Percentiles rank a stretch among this genome's conserved stretches.
These are phyloP conservation scores for Leccinum huronense DNA, from an alignment of 1,284 basidiomycete species.

Conservation along the genomic window DNA sequence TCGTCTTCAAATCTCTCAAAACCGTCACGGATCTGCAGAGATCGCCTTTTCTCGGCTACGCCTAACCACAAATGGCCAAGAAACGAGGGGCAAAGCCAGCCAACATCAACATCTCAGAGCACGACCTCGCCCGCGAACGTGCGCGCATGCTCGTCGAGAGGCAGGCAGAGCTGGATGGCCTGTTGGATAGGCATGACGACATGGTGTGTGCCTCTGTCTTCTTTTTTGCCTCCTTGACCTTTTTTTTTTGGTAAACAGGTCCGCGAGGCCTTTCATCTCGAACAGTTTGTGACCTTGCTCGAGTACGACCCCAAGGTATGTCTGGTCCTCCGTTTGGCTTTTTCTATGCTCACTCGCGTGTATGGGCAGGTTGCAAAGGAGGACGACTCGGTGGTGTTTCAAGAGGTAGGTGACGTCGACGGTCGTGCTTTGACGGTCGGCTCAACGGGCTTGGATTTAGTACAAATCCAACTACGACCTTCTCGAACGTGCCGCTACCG, in stretches of 20 bases:
- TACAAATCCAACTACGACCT: conserved; percentile 65
- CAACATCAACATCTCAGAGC: conserved; percentile 20
- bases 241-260: conserved; percentile 43
- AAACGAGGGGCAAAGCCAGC: conserved; percentile 18
- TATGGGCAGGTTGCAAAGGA: conserved; percentile 60
- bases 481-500: conserved; percentile 45
- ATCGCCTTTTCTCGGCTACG: conserved; percentile 38
- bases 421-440: conserved; percentile 4
- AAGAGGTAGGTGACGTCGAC: conserved; percentile 51
- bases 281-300: conserved; percentile 72
- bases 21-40: conserved; percentile 59
- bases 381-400: conserved; percentile 72
- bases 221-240: not conserved
- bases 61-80: conserved; percentile 19
- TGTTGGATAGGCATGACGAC: conserved; percentile 71
- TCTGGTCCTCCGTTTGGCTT: conserved; percentile 3
- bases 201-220: conserved; percentile 44
- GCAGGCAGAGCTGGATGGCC: conserved; percentile 56
- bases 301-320: conserved; percentile 72
- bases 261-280: conserved; percentile 83
- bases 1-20: conserved; percentile 53
- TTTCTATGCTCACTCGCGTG: conserved; percentile 6
- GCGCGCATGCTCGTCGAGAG: conserved; percentile 52
- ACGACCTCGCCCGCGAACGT: conserved; percentile 30
- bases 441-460: conserved; percentile 37